Conservation (phyloP, 2,329 filamentous ascomycete genomes). For the Talaromyces islandicus region DNA sequence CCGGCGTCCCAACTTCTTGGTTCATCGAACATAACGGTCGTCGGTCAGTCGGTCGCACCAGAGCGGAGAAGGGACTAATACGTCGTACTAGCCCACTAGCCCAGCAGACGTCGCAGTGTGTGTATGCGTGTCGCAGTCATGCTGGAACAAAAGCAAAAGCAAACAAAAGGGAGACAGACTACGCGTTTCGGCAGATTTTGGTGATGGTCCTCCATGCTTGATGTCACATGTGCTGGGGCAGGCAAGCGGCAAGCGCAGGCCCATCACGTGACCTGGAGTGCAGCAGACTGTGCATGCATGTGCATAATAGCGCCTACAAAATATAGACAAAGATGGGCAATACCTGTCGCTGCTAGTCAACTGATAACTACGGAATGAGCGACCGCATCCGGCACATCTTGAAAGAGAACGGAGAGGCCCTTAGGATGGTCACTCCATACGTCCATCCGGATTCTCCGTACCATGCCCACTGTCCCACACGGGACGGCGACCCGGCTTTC, state of each 20-base stretch:
- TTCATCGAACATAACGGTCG: neutral
- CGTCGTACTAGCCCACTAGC: neutral
- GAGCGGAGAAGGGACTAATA: neutral
- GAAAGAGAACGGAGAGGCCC: neutral
- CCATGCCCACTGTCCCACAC: neutral
- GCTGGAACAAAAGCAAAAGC: neutral
- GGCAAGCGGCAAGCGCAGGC: too few relatives aligned
- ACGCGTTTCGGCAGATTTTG: neutral
- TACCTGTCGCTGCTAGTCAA: neutral
- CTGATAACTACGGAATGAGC: neutral
- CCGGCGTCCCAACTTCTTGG: neutral
- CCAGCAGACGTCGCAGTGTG: too few relatives aligned
- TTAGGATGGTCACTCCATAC: neutral
- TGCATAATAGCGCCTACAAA: neutral
- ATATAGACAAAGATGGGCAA: neutral
- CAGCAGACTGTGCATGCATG: too few relatives aligned
- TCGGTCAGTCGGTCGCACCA: neutral
- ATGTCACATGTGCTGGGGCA: neutral
- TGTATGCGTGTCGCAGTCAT: too few relatives aligned
- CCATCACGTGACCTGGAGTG: neutral
- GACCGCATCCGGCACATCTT: neutral
- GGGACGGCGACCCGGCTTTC: neutral
- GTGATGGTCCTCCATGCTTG: neutral
- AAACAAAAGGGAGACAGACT: neutral
- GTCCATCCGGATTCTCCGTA: neutral